These are phyloP conservation scores for Rutstroemia sp. DNA, from an alignment of 2,329 filamentous ascomycete genomes.

Conservation along the genomic window DNA sequence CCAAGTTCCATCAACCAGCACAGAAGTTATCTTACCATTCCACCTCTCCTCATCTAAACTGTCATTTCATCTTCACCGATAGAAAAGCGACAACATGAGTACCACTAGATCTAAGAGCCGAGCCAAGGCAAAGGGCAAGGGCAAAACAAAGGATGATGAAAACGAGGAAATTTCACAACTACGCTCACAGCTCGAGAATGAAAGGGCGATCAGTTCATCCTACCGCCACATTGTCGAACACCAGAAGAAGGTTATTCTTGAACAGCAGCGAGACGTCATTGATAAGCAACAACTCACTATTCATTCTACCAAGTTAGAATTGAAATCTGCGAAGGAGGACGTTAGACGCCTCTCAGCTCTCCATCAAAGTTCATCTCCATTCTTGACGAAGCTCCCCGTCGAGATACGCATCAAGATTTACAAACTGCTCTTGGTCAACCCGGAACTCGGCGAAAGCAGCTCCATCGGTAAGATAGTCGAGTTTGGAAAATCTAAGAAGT, in stretches of 20 bases:
- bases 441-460: not conserved
- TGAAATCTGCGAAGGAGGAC: not conserved
- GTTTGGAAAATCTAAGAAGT: not conserved
- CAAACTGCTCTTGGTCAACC: conserved; percentile 6
- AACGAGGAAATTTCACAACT: not conserved
- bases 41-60: too few relatives aligned
- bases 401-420: conserved; percentile 10
- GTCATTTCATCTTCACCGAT: too few relatives aligned
- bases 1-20: too few relatives aligned
- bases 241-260: not conserved
- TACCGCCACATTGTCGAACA: not conserved
- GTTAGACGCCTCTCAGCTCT: not conserved
- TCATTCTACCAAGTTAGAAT: not conserved
- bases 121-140: not conserved
- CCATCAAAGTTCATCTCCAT: not conserved
- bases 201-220: not conserved
- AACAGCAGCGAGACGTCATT: not conserved
- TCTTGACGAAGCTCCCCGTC: conserved; percentile 4
- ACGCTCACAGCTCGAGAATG: conserved; percentile 3
- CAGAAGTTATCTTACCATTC: too few relatives aligned
- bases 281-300: not conserved
- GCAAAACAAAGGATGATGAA: not conserved
- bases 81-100: not conserved
- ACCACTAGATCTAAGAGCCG: not conserved
- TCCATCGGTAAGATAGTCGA: not conserved